Percentiles rank a stretch among this genome's conserved stretches.
Conservation (phyloP, 306 rosid genomes). For the Datisca glomerata region DNA sequence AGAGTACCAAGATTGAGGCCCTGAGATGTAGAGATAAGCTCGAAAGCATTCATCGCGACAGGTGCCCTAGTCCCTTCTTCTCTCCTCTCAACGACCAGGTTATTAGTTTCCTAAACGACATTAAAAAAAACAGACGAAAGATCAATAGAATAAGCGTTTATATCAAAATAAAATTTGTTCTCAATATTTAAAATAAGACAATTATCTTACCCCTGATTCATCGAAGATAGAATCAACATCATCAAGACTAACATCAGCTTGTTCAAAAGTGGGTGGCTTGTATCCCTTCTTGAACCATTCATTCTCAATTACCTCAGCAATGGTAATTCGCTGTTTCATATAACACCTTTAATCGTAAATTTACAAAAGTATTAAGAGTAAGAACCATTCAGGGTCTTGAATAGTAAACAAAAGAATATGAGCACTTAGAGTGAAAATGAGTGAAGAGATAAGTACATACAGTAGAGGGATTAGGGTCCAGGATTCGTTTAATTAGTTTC, state of each 20-base stretch:
- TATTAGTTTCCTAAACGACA: conserved; percentile 38
- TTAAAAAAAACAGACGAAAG: conserved; percentile 6
- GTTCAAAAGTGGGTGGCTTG: conserved; percentile 68
- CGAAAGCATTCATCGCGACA: conserved; percentile 88
- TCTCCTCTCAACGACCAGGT: conserved; percentile 68
- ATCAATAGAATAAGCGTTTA: background rate
- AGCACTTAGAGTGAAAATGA: background rate
- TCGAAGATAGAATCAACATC: conserved; percentile 63
- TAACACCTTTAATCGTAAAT: conserved; percentile 3
- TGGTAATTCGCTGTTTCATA: conserved; percentile 67
- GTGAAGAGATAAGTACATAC: conserved; percentile 32
- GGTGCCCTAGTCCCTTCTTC: conserved; percentile 51
- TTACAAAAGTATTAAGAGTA: conserved; percentile 4
- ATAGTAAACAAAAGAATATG: background rate
- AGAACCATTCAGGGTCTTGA: background rate
- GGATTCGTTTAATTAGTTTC: conserved; percentile 73
- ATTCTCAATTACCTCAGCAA: conserved; percentile 71
- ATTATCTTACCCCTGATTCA: conserved; percentile 46
- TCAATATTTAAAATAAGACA: background rate
- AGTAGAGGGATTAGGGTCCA: conserved; percentile 75
- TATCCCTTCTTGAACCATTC: conserved; percentile 98
- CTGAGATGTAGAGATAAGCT: conserved; percentile 85
- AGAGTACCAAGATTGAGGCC: conserved; percentile 83
- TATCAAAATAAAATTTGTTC: conserved; percentile 2
- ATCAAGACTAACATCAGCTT: conserved; percentile 53